Percentiles rank a stretch among this genome's conserved stretches.
phyloP scores from a whole-genome alignment of 139 green algal genomes.

The Chlorella vulgaris region DNA sequence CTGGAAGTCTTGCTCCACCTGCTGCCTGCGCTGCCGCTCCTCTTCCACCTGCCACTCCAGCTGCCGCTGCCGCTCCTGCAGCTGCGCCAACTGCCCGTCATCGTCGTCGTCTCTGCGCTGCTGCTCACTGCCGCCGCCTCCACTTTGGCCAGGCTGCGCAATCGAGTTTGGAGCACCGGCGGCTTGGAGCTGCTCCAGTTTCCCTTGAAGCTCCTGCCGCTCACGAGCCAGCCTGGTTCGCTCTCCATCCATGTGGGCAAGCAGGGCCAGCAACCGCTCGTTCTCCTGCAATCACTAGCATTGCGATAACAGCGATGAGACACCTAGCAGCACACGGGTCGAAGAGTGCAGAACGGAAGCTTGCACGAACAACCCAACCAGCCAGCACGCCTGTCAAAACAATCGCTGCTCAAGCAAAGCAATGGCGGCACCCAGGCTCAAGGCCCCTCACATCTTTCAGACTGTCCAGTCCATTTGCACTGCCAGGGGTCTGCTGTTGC shows the following conservation, averaged over 20 bases:
- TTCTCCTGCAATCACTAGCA: conserved; percentile 16
- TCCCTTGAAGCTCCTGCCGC: not conserved
- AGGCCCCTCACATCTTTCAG: conserved; percentile 22
- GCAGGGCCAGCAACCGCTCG: conserved; percentile 25
- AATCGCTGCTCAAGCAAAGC: not conserved
- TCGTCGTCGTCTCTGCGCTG: not conserved
- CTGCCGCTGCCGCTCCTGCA: conserved; percentile 18
- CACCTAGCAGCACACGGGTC: no score
- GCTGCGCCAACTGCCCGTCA: conserved; percentile 8
- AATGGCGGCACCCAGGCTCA: no score
- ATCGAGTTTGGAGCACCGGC: not conserved
- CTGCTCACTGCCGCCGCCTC: not conserved
- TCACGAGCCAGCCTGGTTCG: conserved; percentile 1
- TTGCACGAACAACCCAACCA: no score
- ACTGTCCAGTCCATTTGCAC: not conserved
- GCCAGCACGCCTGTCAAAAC: not conserved
- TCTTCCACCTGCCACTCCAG: conserved; percentile 27
- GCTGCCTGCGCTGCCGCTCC: conserved; percentile 15
- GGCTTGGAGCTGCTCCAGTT: not conserved
- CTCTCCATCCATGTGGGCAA: conserved; percentile 28
- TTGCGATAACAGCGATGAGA: no score
- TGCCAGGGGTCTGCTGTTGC: not conserved
- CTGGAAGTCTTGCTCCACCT: conserved; percentile 30
- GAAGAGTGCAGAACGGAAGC: no score
- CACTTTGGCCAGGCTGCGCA: not conserved